A percentile compares a stretch with the other conserved stretches of the same genome.
These are phyloP conservation scores for Tolypocladium amazonense DNA, from an alignment of 2,329 filamentous ascomycete genomes.

Conservation along the genomic window DNA sequence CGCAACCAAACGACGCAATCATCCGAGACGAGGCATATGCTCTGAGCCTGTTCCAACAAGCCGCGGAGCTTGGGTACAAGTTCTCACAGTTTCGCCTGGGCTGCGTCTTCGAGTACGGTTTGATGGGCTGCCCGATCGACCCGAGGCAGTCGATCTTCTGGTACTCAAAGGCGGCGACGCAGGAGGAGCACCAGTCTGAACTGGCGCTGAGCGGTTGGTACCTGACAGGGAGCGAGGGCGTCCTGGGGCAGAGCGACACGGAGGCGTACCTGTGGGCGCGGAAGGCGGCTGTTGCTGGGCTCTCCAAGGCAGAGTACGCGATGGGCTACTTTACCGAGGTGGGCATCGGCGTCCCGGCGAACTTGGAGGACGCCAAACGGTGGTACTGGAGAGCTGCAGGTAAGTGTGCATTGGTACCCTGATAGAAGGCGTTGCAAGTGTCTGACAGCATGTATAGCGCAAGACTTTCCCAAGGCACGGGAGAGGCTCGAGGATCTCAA, in stretches of 20 bases:
- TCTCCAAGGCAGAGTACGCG: conserved; percentile 92
- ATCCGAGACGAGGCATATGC: conserved; percentile 76
- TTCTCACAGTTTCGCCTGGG: conserved; percentile 88
- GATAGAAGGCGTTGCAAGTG: background rate
- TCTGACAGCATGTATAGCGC: conserved; percentile 43
- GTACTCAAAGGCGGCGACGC: conserved; percentile 84
- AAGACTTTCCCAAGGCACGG: conserved; percentile 88
- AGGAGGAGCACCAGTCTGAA: conserved; percentile 91
- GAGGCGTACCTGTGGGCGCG: conserved; percentile 96
- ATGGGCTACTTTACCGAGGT: conserved; percentile 97
- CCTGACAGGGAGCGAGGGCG: conserved; percentile 77
- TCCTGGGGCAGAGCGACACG: conserved; percentile 83
- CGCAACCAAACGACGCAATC: conserved; percentile 58
- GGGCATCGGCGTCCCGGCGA: conserved; percentile 78
- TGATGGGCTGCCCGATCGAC: conserved; percentile 74
- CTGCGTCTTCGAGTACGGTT: conserved; percentile 79
- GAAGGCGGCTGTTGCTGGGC: conserved; percentile 77
- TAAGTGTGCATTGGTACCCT: conserved; percentile 40
- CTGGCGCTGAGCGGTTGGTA: conserved; percentile 86
- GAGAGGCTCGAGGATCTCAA: conserved; percentile 90
- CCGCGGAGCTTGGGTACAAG: conserved; percentile 84
- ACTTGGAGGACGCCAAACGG: conserved; percentile 88
- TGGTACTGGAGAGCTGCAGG: conserved; percentile 98
- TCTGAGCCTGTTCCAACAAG: conserved; percentile 70
- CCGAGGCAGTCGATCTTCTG: conserved; percentile 78